A percentile compares a stretch with the other conserved stretches of the same genome.
Conservation (phyloP, 1,139 yeast species). For the Sugiyamaella castrensis region DNA sequence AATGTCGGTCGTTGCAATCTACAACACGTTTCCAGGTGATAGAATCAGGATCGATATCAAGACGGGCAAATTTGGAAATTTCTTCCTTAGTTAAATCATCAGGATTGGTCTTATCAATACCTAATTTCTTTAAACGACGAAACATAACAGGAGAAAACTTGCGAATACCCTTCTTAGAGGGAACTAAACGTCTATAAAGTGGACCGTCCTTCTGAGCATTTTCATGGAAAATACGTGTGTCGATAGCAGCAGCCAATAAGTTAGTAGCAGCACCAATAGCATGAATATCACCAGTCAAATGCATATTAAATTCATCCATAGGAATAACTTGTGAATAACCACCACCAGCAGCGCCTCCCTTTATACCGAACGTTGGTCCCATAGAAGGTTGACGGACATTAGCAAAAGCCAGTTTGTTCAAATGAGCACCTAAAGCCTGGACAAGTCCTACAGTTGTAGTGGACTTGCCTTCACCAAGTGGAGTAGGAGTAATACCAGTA, state of each 20-base stretch:
- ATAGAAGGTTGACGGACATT: constrained; percentile 97
- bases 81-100: constrained; percentile 82
- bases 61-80: constrained; percentile 68
- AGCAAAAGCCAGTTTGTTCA: constrained; percentile 84
- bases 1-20: constrained; percentile 90
- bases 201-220: constrained; percentile 84
- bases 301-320: constrained; percentile 99
- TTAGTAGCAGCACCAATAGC: constrained; percentile 96
- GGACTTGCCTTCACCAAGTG: constrained; percentile 96
- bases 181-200: constrained; percentile 85
- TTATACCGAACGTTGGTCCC: constrained; percentile 99
- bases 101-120: constrained; percentile 79
- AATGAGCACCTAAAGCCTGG: constrained; percentile 96
- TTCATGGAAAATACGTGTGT: constrained; percentile 97
- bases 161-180: constrained; percentile 54
- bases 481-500: constrained; percentile 97
- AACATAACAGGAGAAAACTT: constrained; percentile 75
- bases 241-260: constrained; percentile 94
- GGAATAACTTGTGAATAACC: constrained; percentile 98
- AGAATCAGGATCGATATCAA: constrained; percentile 89
- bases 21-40: constrained; percentile 97
- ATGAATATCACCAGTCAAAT: constrained; percentile 96
- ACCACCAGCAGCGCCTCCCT: constrained; percentile 99
- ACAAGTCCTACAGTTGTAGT: constrained; percentile 96
- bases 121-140: constrained; percentile 74